These are phyloP conservation scores for Schoenoplectus triqueter DNA, from an alignment of 202 grass and related monocot genomes.

Conservation along the genomic window DNA sequence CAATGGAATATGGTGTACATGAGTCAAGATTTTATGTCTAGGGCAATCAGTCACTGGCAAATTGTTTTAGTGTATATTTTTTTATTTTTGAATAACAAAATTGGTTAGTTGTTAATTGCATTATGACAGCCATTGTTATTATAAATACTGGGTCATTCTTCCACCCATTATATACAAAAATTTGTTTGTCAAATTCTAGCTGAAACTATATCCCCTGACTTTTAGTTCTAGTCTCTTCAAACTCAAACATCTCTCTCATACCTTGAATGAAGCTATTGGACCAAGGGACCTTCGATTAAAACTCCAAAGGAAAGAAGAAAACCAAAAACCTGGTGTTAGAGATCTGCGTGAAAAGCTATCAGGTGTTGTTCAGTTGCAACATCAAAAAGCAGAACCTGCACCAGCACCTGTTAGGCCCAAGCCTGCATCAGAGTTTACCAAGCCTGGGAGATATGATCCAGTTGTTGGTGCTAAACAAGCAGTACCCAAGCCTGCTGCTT, in stretches of 20 bases:
- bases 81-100: background rate
- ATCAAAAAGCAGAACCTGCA: conserved; percentile 50
- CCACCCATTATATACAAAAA: background rate
- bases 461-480: conserved; percentile 55
- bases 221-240: background rate
- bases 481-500: conserved; percentile 53
- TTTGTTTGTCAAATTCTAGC: background rate
- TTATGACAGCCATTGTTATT: background rate
- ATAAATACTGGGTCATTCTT: background rate
- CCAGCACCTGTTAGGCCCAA: conserved; percentile 32
- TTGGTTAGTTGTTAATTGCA: background rate
- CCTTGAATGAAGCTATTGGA: conserved; percentile 64
- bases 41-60: no score
- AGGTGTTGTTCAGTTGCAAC: conserved; percentile 67
- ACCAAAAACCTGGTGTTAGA: conserved; percentile 49
- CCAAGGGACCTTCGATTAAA: conserved; percentile 86
- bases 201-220: background rate
- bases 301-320: conserved; percentile 71
- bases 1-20: no score
- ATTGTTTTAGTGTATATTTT: background rate
- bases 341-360: conserved; percentile 94
- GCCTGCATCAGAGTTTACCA: background rate
- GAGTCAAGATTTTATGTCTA: no score
- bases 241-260: conserved; percentile 40
- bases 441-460: conserved; percentile 57